Base-by-base conservation (phyloP, 2,329 filamentous ascomycete genomes). In the Diaporthe citriasiana region DNA sequence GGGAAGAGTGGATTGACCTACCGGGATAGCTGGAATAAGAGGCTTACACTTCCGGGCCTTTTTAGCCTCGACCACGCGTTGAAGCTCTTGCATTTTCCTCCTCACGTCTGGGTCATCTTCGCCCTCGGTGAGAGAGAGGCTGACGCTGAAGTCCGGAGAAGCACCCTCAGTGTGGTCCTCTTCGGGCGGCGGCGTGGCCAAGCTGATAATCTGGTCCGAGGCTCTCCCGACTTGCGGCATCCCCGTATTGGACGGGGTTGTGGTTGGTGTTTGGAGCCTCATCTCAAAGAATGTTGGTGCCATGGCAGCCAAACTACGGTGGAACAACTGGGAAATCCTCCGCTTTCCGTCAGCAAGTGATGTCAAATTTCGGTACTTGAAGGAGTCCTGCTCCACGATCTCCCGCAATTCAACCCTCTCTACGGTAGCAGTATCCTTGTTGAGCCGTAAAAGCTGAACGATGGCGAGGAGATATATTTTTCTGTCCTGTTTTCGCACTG, bases 91-190 rank as follows among this genome's bases (percentile, higher is more conserved):
- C 19, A 42, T 45, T 33, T 72, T 63, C 12, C 30, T 38, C 2
- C 53, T 56, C 27, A 74, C 38, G 25, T 55, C 53, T 15, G 42
- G 73, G 17, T 74, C 70, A 19, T 63, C 17, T 80, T 72, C 70
- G 5, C n/a, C 42, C n/a, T 68, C 53, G 9, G 19, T 22, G 35
- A 35, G 53, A 8, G 55, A 30, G 22, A 35, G 38, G 17, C 25
- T 10, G 42, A 50, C 35, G 35, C 17, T 17, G 53, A 40, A 42
- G 17, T 40, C 8, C n/a, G 38, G 15, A 19, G 69, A 42, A 6
- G n/a, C 19, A 15, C n/a, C 19, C 15, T 53, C 45, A 9, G n/a
- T 10, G 6, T 35, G 13, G 6, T 38, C 22, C 22, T 71, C 33
- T n/a, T 70, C 68, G 19, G 69, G 35, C 15, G n/a, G 45, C n/a